Evolutionary conservation across 139 green algal species (phyloP).

Genomic region (Picochlorum costavermella): DNA sequence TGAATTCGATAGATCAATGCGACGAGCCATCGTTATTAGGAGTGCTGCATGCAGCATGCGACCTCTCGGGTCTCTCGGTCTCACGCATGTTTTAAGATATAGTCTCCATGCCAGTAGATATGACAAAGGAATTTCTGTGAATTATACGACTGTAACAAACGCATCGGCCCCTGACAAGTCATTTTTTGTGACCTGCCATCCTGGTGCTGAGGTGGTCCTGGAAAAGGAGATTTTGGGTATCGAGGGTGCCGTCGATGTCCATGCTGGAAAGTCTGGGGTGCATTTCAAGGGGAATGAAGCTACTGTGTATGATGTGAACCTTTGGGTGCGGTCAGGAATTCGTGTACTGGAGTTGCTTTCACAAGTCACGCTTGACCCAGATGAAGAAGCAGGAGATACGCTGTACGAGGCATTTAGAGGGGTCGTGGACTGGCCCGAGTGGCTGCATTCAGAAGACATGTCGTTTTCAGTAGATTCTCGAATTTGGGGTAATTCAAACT

Average conservation of each 20-base stretch:
- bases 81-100: no score
- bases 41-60: no score
- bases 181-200: slow-evolving; percentile 73
- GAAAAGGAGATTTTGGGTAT: slow-evolving; percentile 53
- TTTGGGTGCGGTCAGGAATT: slow-evolving; percentile 63
- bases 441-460: slow-evolving; percentile 23
- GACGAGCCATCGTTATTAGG: no score
- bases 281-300: slow-evolving; percentile 33
- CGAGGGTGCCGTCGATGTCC: slow-evolving; percentile 26
- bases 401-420: slow-evolving; percentile 56
- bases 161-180: not conserved
- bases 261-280: slow-evolving; percentile 39
- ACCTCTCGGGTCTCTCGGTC: no score
- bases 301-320: slow-evolving; percentile 53
- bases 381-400: slow-evolving; percentile 28
- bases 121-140: no score
- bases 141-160: no score
- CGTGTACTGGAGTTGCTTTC: slow-evolving; percentile 58
- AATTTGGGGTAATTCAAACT: slow-evolving; percentile 51
- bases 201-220: slow-evolving; percentile 68
- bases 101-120: no score
- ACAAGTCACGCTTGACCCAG: slow-evolving; percentile 38
- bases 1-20: no score
- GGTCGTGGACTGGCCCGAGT: slow-evolving; percentile 42
- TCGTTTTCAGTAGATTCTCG: slow-evolving; percentile 57